Base-by-base conservation (phyloP, 1,284 basidiomycete species). In the Cryptococcus hybrid region DNA sequence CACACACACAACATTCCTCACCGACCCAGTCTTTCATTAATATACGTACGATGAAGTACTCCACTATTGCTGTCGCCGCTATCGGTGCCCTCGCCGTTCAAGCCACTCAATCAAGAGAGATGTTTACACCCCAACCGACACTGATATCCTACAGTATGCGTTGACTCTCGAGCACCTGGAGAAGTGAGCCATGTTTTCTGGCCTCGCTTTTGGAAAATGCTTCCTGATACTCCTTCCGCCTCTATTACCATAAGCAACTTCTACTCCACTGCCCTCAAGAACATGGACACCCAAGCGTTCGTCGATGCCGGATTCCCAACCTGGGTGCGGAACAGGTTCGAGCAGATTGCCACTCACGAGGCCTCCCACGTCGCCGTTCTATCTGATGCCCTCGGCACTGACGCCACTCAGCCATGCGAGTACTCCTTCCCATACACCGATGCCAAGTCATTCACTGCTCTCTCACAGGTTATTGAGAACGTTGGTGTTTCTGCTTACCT, bases 161-260 rank as follows among this genome's bases (percentile, higher is more conserved):
- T 80, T 88, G 50, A 84, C 84, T n/a, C 80, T 89, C 47, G 86
- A 89, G 77, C 82, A 88, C 70, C 79, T 90, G 58, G 85, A 88
- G 75, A 82, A 81, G 24, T 24, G 24, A 24, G 24, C 24, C 69
- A 78, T 80, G 13, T 88, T 88, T 90, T 81, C 63, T 80, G 61
- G 63, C 62, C 61, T 12, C 1, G 15, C 5, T 35, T 12, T 13
- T 44, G 11, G 42, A 30, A 13, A 24, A 24, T 24, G 5, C 11
- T 44, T 11, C 38, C 40, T 3, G 15, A n/a, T 24, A 11, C 4
- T 13, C 4, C 8, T 7, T 36, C 8, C 40, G n/a, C 43, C 9
- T 45, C 58, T 60, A 55, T 58, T 49, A 9, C 37, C 48, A 11
- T 30, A n/a, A 44, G 15, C 18, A 8, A 35, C 30, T 30, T 24